phyloP scores from a whole-genome alignment of 495 filamentous ascomycete species.

The Penicillium desertorum region DNA sequence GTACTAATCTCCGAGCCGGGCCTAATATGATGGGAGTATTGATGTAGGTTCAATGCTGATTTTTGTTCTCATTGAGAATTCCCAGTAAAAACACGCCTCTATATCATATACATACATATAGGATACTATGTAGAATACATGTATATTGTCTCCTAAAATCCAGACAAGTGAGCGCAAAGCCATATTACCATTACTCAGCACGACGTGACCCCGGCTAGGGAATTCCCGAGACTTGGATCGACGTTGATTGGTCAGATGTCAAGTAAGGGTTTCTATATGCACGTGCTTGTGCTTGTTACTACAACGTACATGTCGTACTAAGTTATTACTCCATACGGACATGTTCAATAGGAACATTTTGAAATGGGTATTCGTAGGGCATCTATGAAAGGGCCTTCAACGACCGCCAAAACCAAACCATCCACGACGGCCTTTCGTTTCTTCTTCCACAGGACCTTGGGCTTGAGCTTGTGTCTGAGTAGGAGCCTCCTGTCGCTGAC shows the following conservation, averaged over 20 bases:
- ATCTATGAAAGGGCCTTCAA: constrained; percentile 3
- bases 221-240: constrained; percentile 9
- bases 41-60: too few relatives aligned
- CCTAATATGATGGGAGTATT: not conserved
- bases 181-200: constrained; percentile 6
- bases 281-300: constrained; percentile 14
- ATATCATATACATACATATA: too few relatives aligned
- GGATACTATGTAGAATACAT: too few relatives aligned
- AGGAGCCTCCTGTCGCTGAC: constrained; percentile 9
- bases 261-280: constrained; percentile 8
- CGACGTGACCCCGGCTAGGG: constrained; percentile 24
- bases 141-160: too few relatives aligned
- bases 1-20: not conserved
- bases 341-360: too few relatives aligned
- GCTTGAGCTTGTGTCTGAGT: constrained; percentile 29
- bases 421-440: constrained; percentile 67
- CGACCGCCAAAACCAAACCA: constrained; percentile 91
- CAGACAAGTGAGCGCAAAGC: not conserved
- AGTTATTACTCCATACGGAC: too few relatives aligned
- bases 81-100: too few relatives aligned
- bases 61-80: too few relatives aligned
- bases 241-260: constrained; percentile 10
- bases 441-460: constrained; percentile 36
- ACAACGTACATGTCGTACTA: constrained; percentile 6
- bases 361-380: constrained; percentile 1